Conservation (phyloP, 208 protist species). For the Acanthamoeba healyi region DNA sequence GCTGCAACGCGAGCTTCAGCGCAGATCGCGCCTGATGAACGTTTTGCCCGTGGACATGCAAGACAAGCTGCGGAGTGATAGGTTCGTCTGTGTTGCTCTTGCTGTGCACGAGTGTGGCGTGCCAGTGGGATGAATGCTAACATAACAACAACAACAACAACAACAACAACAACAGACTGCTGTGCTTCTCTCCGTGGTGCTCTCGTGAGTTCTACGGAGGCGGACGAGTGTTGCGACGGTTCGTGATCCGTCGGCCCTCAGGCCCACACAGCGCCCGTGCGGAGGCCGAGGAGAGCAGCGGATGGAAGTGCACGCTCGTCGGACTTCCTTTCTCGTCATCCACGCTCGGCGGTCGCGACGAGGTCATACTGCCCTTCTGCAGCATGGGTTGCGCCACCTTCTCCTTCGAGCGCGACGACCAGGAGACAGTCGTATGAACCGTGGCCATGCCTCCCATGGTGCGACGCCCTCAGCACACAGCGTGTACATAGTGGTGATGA, state of each 20-base stretch:
- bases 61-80: background rate
- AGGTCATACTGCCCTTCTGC: background rate
- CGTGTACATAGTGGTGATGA: background rate
- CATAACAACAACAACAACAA: background rate
- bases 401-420: background rate
- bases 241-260: background rate
- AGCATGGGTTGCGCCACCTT: background rate
- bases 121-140: background rate
- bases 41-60: background rate
- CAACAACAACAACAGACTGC: background rate
- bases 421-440: background rate
- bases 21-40: background rate
- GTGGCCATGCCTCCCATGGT: too few relatives aligned
- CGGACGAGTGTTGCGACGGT: background rate
- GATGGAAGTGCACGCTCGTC: background rate
- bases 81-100: background rate
- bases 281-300: background rate
- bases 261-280: too few relatives aligned
- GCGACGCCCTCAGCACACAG: background rate
- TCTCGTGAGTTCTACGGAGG: background rate
- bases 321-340: background rate
- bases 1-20: background rate
- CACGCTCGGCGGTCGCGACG: background rate
- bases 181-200: background rate
- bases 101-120: background rate